phyloP scores from a whole-genome alignment of 2,329 filamentous ascomycete genomes.

The Pseudocercospora musae region DNA sequence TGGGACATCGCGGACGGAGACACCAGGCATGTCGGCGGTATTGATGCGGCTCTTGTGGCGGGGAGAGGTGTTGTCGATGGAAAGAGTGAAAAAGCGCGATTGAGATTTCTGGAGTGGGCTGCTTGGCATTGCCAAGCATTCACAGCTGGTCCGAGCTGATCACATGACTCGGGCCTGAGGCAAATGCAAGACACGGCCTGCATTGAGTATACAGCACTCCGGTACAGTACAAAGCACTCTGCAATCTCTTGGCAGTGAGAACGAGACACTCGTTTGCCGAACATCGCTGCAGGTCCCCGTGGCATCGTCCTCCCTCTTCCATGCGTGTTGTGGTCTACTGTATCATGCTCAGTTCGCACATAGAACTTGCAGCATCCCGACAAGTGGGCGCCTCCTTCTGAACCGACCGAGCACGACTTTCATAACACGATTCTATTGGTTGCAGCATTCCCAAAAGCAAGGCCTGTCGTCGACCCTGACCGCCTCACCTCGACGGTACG shows the following conservation, averaged over 20 bases:
- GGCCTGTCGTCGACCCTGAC: background rate
- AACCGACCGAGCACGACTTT: background rate
- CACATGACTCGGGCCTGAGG: background rate
- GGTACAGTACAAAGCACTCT: background rate
- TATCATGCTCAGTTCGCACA: background rate
- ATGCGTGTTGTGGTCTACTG: background rate
- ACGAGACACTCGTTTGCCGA: background rate
- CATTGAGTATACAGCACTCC: background rate
- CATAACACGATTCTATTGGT: background rate
- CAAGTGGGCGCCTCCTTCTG: background rate
- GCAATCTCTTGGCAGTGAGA: background rate
- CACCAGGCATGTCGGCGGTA: constrained; percentile 73
- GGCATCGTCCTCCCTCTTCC: background rate
- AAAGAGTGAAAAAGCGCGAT: background rate
- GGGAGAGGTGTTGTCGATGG: background rate
- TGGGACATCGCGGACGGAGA: constrained; percentile 82
- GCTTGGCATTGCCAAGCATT: background rate
- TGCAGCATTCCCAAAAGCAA: background rate
- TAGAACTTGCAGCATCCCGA: background rate
- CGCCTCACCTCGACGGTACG: background rate
- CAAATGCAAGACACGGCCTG: background rate
- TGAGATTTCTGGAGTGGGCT: background rate
- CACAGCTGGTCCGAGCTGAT: background rate
- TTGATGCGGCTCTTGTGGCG: constrained; percentile 12
- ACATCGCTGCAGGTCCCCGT: background rate